These are phyloP conservation scores for Tuber umbilicatum DNA, from an alignment of 495 filamentous ascomycete genomes.

Conservation along the genomic window DNA sequence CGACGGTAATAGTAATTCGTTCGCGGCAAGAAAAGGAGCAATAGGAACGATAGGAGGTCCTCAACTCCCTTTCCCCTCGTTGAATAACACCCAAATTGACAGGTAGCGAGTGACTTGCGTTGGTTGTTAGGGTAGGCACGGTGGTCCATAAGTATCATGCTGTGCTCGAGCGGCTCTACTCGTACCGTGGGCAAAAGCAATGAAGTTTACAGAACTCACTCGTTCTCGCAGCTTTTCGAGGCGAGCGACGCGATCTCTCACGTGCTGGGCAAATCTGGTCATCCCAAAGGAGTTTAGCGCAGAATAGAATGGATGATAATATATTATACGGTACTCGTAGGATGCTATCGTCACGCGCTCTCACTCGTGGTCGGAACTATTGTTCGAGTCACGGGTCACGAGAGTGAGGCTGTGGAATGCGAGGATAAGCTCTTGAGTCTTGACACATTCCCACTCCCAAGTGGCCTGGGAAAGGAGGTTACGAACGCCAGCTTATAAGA, in stretches of 20 bases:
- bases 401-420: background rate
- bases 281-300: background rate
- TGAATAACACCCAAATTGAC: background rate
- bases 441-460: conserved; percentile 21
- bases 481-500: background rate
- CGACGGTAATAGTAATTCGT: background rate
- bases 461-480: background rate
- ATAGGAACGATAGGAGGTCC: background rate
- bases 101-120: background rate
- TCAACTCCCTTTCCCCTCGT: background rate
- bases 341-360: background rate
- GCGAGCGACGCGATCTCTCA: background rate
- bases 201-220: too few relatives aligned
- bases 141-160: background rate
- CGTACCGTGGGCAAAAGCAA: background rate
- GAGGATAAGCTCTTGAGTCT: conserved; percentile 15
- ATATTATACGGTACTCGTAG: too few relatives aligned
- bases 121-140: background rate
- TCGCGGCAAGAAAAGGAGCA: background rate
- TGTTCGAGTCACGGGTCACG: conserved; percentile 6
- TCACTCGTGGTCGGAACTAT: background rate
- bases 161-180: too few relatives aligned
- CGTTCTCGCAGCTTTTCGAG: background rate
- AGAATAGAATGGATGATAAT: background rate
- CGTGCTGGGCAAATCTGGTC: background rate